Base-by-base conservation (phyloP, 2,329 filamentous ascomycete species). In the Fusarium hostae region DNA sequence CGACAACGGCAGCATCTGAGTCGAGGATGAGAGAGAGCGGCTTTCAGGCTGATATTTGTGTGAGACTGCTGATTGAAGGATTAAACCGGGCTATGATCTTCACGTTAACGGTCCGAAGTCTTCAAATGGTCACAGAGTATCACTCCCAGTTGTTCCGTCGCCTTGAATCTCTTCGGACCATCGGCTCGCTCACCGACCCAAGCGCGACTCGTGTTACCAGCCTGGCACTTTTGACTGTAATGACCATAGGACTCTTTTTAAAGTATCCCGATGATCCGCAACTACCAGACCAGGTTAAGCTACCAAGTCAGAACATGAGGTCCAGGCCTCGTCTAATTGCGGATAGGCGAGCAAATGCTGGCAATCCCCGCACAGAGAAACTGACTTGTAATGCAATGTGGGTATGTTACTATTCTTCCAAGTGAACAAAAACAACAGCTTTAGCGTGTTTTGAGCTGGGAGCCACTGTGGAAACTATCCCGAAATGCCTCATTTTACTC, bases 141-240 rank as follows among this genome's bases (percentile, higher is more conserved):
- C 39, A 22, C 18, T 28, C 30, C 32, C 40, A 47, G 32, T 26
- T 57, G 43, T 43, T 45, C 30, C 37, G 43, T 43, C n/a, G 26
- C 59, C 62, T 28, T 47, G 45, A 52, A 41, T 51, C 40, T 54
- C 43, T 30, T 54, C 65, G 64, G 56, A 39, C 58, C 57, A 58
- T 71, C 66, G 70, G 66, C 32, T 66, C 24, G 54, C 56, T 70
- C 56, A 50, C 70, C 66, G 70, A 67, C 44, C 61, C 66, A 68
- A 45, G 57, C 66, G 55, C 57, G 61, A 73, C 58, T 73, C 66
- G 47, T 54, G 51, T 61, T 62, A 24, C 54, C 58, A 68, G 45
- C 20, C 55, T 68, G 64, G 57, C 51, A 58, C 35, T 71, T 51
- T 58, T 41, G 35, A 59, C 24, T 47, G 22, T 26, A 26, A 57